Percentiles rank a stretch among this genome's conserved stretches.
phyloP scores from a whole-genome alignment of 2,329 filamentous ascomycete species.

The Teratosphaeria gauchensis region DNA sequence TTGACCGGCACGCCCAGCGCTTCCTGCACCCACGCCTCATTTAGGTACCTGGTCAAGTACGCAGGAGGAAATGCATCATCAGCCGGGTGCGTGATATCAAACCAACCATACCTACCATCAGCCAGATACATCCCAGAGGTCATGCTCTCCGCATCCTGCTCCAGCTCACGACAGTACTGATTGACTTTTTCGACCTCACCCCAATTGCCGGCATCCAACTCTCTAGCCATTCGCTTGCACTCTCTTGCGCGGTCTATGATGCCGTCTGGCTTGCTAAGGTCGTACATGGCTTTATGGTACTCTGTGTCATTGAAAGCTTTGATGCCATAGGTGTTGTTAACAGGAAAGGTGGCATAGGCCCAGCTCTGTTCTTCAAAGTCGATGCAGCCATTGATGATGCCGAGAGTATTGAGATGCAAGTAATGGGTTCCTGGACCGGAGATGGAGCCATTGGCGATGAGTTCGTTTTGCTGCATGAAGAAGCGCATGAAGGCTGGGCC shows the following conservation, averaged over 20 bases:
- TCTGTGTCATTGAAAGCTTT: slow-evolving; percentile 41
- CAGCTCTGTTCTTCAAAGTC: slow-evolving; percentile 41
- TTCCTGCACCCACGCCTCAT: slow-evolving; percentile 46
- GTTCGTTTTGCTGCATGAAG: slow-evolving; percentile 48
- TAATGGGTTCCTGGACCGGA: slow-evolving; percentile 33
- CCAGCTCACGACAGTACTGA: slow-evolving; percentile 17
- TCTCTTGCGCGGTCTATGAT: slow-evolving; percentile 45
- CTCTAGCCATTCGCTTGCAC: slow-evolving; percentile 40
- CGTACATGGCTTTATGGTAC: slow-evolving; percentile 26
- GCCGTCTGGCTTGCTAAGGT: slow-evolving; percentile 40
- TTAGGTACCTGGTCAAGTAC: slow-evolving; percentile 48
- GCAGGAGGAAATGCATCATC: slow-evolving; percentile 35
- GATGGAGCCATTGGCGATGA: slow-evolving; percentile 40
- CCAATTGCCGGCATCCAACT: slow-evolving; percentile 43
- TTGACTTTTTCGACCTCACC: slow-evolving; percentile 28
- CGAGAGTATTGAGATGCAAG: slow-evolving; percentile 39
- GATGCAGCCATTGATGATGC: slow-evolving; percentile 50
- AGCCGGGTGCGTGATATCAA: slow-evolving; percentile 43
- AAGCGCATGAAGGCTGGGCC: slow-evolving; percentile 46
- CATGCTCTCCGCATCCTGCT: slow-evolving; percentile 31
- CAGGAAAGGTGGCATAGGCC: slow-evolving; percentile 29
- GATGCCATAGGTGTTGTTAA: slow-evolving; percentile 52
- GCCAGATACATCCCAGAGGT: slow-evolving; percentile 39
- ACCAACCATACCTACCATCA: slow-evolving; percentile 40
- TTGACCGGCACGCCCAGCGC: slow-evolving; percentile 46